Conservation (phyloP, 2,329 filamentous ascomycete genomes). For the Huntiella abstrusa region DNA sequence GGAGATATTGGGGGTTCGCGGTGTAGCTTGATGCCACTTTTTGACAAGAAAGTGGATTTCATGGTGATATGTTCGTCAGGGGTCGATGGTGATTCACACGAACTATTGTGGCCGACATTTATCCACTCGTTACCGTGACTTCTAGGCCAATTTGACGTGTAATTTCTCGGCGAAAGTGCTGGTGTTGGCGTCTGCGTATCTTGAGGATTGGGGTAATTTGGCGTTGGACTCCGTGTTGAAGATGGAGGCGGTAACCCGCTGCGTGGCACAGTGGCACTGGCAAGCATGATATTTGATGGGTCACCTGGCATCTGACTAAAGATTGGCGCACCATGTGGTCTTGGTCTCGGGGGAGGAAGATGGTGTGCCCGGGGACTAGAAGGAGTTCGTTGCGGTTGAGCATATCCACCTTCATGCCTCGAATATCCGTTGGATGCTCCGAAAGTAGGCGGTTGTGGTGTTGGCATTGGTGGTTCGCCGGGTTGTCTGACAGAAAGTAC, state of each 20-base stretch:
- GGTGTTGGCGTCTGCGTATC: constrained; percentile 4
- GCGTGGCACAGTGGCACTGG: too few species aligned
- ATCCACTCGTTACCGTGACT: too few species aligned
- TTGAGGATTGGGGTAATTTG: neutral
- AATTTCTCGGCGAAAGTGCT: neutral
- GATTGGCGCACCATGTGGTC: neutral
- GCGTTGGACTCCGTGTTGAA: neutral
- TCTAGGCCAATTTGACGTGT: neutral
- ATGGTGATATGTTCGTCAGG: too few species aligned
- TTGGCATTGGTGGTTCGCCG: neutral
- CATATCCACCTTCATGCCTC: neutral
- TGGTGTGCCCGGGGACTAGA: neutral
- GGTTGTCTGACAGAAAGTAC: neutral
- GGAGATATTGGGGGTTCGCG: too few species aligned
- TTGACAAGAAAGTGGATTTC: too few species aligned
- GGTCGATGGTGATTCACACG: too few species aligned
- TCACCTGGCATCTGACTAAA: neutral
- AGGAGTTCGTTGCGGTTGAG: neutral
- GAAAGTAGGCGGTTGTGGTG: neutral
- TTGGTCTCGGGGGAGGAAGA: neutral
- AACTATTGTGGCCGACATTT: too few species aligned
- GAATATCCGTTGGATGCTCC: neutral
- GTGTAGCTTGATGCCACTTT: too few species aligned
- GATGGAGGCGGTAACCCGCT: neutral
- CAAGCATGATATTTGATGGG: too few species aligned